Evolutionary conservation across 1,284 basidiomycete species (phyloP), one percentile per base, ranked within the genome.

Genomic region (Cutaneotrichosporon daszewskae): DNA sequence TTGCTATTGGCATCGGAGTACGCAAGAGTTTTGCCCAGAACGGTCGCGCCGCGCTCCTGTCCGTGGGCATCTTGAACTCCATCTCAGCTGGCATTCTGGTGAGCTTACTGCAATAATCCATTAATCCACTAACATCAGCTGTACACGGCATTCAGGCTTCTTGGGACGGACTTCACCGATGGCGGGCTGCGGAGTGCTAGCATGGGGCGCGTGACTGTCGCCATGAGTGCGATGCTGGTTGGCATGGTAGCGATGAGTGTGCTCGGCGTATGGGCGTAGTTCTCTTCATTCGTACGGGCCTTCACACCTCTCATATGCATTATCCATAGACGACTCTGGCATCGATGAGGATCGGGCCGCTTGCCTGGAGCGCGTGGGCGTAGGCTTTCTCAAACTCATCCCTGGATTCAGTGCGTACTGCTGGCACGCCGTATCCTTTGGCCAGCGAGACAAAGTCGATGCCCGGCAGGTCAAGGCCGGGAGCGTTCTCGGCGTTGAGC

Each of bases 11-110:
- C 18, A 58, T 63, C 14, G 58, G 58, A 16, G 55, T 63, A 5
- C 55, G 56, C 40, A 31, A 54, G 37, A 54, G 53, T 6, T 64
- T 62, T 49, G 55, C 53, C 8, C 52, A 55, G 18, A 64, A 63
- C 38, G 60, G 63, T 13, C 56, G 48, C 27, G 51, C 61, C 2
- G 53, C 57, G 3, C 43, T 66, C 14, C 40, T 64, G 2, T 52
- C 61, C 5, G 55, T 66, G 23, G 63, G 63, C 14, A 58, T 66
- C 29, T 49, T 66, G 32, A 51, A 95, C 63, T 78, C 88, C 7
- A 70, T 88, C 32, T 89, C 85, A 43, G 79, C 87, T 0, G 92
- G 91, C 3, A 89, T 96, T 58, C 70, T 96, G 6, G 37, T 41
- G 16, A 23, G 38, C n/a, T 13, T n/a, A n/a, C n/a, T n/a, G n/a